Percentiles rank a stretch among this genome's conserved stretches.
phyloP scores from a whole-genome alignment of 2,329 filamentous ascomycete genomes.

The Fusarium irregulare region DNA sequence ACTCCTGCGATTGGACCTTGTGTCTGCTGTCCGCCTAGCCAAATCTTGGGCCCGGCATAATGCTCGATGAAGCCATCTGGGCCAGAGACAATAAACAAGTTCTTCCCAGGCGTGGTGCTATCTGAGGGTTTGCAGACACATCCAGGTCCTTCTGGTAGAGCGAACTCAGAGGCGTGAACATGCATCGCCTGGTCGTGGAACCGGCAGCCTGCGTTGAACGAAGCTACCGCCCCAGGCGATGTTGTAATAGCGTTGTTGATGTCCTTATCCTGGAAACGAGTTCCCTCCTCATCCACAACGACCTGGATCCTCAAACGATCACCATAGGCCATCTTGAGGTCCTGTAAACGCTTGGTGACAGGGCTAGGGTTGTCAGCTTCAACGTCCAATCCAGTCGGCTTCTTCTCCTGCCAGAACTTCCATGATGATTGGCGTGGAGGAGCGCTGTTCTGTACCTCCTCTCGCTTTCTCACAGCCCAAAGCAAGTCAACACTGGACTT shows the following conservation, averaged over 20 bases:
- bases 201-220: constrained; percentile 42
- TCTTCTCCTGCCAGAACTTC: constrained; percentile 40
- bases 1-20: constrained; percentile 81
- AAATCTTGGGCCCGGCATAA: constrained; percentile 83
- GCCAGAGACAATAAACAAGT: constrained; percentile 85
- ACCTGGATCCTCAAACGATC: constrained; percentile 74
- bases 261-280: constrained; percentile 67
- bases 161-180: constrained; percentile 48
- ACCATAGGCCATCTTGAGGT: constrained; percentile 68
- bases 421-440: constrained; percentile 37
- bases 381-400: constrained; percentile 34
- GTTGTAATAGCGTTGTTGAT: constrained; percentile 54
- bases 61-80: constrained; percentile 89
- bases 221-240: neutral
- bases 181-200: constrained; percentile 50
- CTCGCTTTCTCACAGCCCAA: constrained; percentile 78
- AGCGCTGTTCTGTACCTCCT: constrained; percentile 58
- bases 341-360: constrained; percentile 72
- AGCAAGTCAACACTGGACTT: constrained; percentile 71
- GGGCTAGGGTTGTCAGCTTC: constrained; percentile 52
- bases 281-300: constrained; percentile 84
- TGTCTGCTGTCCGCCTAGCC: constrained; percentile 76
- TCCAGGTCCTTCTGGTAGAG: constrained; percentile 38
- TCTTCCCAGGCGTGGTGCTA: constrained; percentile 58
- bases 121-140: constrained; percentile 44